Evolutionary conservation across 257 asterid species (phyloP), one percentile per base, ranked within the genome.

Genomic region (Solanum neorickii): DNA sequence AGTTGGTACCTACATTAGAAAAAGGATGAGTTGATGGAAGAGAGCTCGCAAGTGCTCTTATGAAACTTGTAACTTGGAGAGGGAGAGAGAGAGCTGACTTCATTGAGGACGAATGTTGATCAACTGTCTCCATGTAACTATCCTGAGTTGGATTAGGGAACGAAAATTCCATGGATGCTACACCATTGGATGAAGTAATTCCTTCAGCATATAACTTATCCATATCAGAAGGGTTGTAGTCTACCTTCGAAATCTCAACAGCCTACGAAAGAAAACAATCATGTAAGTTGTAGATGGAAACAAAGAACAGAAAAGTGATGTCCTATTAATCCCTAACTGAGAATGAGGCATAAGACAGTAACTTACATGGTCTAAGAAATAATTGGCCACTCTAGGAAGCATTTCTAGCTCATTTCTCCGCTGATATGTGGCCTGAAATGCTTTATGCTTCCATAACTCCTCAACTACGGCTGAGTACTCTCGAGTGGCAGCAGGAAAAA

Each of bases 161-260:
- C 12, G 95, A 91, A 87, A 93, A 96, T 6, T 96, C 96, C 98
- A 94, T 90, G 3, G 94, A 93, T 52, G 95, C 95, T 87, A 96
- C 92, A 73, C 98, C 99, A 69, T 96, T 96, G 59, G 98, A 94
- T 59, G 94, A 89, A 88, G 93, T 88, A 69, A 95, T 89, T 76
- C 98, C 98, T 88, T 96, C 99, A 7, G 98, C 96, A 75, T 93
- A 94, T 85, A 96, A 87, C 86, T 96, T 96, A 89, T 97, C 99
- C 98, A 92, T 91, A 88, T 94, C 92, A 29, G 98, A 95, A 69
- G 99, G 99, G 90, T 92, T 95, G 39, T 97, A 97, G 56, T 95
- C 96, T 49, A 44, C 90, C 91, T 90, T 91, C 9, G 98, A 93
- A 88, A 96, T 93, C 70, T 96, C 98, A 89, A 90, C 94, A 84